A percentile compares a stretch with the other conserved stretches of the same genome.
Evolutionary conservation across 164 flowering plant species (phyloP).

Genomic region (Platanus orientalis): DNA sequence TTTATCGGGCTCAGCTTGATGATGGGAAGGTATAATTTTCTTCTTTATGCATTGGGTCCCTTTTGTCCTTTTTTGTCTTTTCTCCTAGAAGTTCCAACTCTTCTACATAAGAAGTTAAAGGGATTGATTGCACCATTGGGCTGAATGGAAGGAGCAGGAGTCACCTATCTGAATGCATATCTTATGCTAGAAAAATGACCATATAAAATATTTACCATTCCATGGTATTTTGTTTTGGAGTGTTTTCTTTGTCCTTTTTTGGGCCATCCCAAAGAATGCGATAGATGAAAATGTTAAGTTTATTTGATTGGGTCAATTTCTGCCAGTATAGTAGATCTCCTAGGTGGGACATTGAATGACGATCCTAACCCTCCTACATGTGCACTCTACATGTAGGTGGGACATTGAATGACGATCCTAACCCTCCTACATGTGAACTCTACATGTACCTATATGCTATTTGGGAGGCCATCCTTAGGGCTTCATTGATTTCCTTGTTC

Average conservation of each 20-base stretch:
- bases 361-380: neutral
- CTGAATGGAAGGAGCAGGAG: no score
- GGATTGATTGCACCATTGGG: no score
- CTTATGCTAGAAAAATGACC: neutral
- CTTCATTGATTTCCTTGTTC: no score
- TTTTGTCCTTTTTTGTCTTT: neutral
- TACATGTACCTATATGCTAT: neutral
- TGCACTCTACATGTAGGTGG: neutral
- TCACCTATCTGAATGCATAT: no score
- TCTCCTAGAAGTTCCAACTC: no score
- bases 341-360: neutral
- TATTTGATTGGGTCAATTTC: neutral
- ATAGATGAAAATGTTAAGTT: neutral
- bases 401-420: neutral
- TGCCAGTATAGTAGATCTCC: neutral
- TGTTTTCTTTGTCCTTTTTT: neutral
- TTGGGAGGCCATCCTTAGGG: neutral
- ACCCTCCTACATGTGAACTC: neutral
- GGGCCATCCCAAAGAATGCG: neutral
- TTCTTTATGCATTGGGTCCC: neutral
- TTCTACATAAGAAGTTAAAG: no score
- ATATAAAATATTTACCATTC: no score
- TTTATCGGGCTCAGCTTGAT: conserved; percentile 83
- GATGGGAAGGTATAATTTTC: conserved; percentile 70
- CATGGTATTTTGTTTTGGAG: no score